Evolutionary conservation across 192 early-diverging fungal genomes (phyloP), one percentile per base, ranked within the genome.

Genomic region (Backusella parvicylindrica): DNA sequence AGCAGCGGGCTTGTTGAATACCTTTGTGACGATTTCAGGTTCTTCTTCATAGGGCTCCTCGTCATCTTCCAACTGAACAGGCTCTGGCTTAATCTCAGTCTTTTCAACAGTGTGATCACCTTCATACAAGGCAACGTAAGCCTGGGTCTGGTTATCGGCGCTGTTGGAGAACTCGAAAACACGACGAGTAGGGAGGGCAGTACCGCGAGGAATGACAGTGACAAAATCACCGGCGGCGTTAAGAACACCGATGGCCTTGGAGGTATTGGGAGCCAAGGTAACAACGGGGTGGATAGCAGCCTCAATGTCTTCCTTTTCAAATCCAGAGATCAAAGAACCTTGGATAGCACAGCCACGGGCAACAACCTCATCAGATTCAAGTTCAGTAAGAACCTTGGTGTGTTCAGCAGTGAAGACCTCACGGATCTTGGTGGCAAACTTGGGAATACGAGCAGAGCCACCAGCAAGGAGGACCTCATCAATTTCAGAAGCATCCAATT

Each of bases 341-440:
- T 99, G 97, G 74, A 90, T 89, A 28, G 95, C 96, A 82, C 94
- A 96, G 18, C 97, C 97, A 76, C 86, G 84, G 21, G 95, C 90
- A 63, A 98, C 92, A 21, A 96, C 91, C 86, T 99, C 97, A 83
- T 99, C 97, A 9, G 95, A 89, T 81, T 98, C 97, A 72, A 96
- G 87, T 15, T 94, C 96, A 47, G 86, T 85, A 65, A 90, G 89
- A 77, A 98, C 84, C 31, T 75, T 74, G 36, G 91, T 86, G 64
- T 88, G 84, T 67, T 89, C 86, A 32, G 86, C 84, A 43, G 77
- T 77, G 86, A 99, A 97, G 71, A 95, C 78, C 23, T 84, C 82
- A 16, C 90, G 88, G 23, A 97, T 85, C 30, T 89, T 85, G 33
- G 89, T 75, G 85, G 94, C 92, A 85, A 97, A 92, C 76, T 91